Evolutionary conservation across 192 early-diverging fungal genomes (phyloP).

Genomic region (Chytriomyces confervae): DNA sequence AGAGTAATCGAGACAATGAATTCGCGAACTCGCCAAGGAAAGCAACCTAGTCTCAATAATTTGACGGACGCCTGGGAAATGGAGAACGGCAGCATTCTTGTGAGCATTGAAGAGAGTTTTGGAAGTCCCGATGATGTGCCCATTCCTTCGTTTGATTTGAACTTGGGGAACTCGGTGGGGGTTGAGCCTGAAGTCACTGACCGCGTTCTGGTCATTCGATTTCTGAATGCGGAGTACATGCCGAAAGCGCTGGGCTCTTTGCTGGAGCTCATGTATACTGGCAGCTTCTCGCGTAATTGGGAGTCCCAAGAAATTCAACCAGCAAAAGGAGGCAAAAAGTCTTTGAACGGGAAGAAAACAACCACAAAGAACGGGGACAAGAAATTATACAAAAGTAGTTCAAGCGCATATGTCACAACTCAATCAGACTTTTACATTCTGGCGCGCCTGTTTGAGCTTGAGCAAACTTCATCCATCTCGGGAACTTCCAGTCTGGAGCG

Average conservation of each 20-base stretch:
- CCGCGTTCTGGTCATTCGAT: not conserved
- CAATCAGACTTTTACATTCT: slow-evolving; percentile 27
- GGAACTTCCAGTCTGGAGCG: slow-evolving; percentile 15
- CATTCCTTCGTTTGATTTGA: slow-evolving; percentile 1
- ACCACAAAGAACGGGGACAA: not conserved
- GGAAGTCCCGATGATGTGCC: not conserved
- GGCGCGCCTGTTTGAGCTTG: slow-evolving; percentile 22
- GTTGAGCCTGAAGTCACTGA: not conserved
- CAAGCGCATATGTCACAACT: not conserved
- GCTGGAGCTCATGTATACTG: slow-evolving; percentile 24
- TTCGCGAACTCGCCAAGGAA: not conserved
- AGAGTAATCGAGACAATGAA: slow-evolving; percentile 5
- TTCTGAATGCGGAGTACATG: not conserved
- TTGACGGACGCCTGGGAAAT: not conserved
- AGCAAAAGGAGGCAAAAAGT: not conserved
- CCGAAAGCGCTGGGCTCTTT: slow-evolving; percentile 16
- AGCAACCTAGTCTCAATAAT: too few relatives aligned
- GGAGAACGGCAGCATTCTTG: not conserved
- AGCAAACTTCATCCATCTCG: slow-evolving; percentile 1
- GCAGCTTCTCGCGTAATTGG: slow-evolving; percentile 34
- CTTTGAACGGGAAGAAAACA: not conserved
- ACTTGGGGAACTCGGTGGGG: not conserved
- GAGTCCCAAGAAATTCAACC: slow-evolving; percentile 10
- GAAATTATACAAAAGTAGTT: not conserved
- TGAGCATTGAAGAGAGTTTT: not conserved